Percentiles rank a stretch among this genome's conserved stretches.
Evolutionary conservation across 164 flowering plant genomes (phyloP).

Genomic region (Aristolochia californica): DNA sequence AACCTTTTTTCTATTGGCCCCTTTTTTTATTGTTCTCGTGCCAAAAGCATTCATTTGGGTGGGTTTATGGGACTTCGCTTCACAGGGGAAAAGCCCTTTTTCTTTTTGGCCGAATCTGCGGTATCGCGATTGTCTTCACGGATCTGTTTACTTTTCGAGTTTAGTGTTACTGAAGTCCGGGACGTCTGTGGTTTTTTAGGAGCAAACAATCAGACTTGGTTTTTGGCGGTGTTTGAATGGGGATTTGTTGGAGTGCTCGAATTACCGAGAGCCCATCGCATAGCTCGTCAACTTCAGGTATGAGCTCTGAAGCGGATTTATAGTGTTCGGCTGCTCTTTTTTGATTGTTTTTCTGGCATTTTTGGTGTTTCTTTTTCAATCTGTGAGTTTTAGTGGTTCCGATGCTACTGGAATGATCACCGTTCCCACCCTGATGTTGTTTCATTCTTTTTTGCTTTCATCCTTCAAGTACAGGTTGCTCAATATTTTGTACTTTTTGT

Average conservation of each 20-base stretch:
- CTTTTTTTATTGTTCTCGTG: background rate
- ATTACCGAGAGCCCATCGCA: conserved; percentile 52
- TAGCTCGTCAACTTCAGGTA: conserved; percentile 32
- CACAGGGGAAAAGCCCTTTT: background rate
- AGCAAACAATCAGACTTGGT: background rate
- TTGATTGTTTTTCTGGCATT: no score
- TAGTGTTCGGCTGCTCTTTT: no score
- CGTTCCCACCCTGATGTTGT: no score
- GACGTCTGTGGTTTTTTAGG: background rate
- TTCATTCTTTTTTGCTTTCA: no score
- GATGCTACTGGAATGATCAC: no score
- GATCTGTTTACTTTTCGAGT: background rate
- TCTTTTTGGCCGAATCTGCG: background rate
- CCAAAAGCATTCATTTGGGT: background rate
- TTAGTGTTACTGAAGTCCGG: background rate
- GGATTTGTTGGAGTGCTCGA: conserved; percentile 56
- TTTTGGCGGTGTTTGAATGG: conserved; percentile 56
- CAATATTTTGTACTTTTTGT: no score
- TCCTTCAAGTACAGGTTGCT: no score
- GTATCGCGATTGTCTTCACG: background rate
- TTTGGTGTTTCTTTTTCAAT: no score
- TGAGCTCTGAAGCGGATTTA: no score
- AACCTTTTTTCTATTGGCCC: background rate
- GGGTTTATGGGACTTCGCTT: background rate
- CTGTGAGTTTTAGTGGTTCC: no score